A percentile compares a stretch with the other conserved stretches of the same genome.
Conservation (phyloP, 2,329 filamentous ascomycete species). For the Beauveria scarabaeidicola region DNA sequence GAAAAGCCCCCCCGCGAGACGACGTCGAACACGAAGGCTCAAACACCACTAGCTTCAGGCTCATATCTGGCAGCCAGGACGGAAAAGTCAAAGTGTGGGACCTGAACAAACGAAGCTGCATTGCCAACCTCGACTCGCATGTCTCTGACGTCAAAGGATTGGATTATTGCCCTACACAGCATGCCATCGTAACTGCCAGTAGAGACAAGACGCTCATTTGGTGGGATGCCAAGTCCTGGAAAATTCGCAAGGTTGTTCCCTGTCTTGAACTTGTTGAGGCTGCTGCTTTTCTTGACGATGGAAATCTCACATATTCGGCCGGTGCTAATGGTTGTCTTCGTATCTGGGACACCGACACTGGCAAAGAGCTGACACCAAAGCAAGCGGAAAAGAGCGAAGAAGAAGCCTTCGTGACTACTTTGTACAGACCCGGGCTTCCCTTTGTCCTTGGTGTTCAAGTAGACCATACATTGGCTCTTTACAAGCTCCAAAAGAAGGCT, state of each 20-base stretch:
- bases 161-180: slow-evolving; percentile 68
- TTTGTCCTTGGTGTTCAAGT: slow-evolving; percentile 77
- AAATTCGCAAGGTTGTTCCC: slow-evolving; percentile 68
- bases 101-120: slow-evolving; percentile 69
- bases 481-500: slow-evolving; percentile 40
- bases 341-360: slow-evolving; percentile 72
- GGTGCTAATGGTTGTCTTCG: slow-evolving; percentile 76
- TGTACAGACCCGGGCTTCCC: slow-evolving; percentile 56
- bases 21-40: slow-evolving; percentile 31
- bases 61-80: slow-evolving; percentile 89
- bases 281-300: slow-evolving; percentile 67
- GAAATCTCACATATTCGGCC: slow-evolving; percentile 69
- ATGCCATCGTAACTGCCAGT: slow-evolving; percentile 72
- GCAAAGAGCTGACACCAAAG: slow-evolving; percentile 69
- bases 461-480: slow-evolving; percentile 79
- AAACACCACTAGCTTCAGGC: slow-evolving; percentile 51
- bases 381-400: slow-evolving; percentile 53
- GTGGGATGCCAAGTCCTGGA: slow-evolving; percentile 86
- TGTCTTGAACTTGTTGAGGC: slow-evolving; percentile 80
- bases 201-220: slow-evolving; percentile 90
- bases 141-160: slow-evolving; percentile 88
- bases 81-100: slow-evolving; percentile 91
- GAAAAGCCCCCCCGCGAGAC: slow-evolving; percentile 24
- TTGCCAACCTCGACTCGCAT: slow-evolving; percentile 79
- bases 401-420: slow-evolving; percentile 61